Conservation (phyloP, 345 rosid species). For the Eucalyptus paniculata region DNA sequence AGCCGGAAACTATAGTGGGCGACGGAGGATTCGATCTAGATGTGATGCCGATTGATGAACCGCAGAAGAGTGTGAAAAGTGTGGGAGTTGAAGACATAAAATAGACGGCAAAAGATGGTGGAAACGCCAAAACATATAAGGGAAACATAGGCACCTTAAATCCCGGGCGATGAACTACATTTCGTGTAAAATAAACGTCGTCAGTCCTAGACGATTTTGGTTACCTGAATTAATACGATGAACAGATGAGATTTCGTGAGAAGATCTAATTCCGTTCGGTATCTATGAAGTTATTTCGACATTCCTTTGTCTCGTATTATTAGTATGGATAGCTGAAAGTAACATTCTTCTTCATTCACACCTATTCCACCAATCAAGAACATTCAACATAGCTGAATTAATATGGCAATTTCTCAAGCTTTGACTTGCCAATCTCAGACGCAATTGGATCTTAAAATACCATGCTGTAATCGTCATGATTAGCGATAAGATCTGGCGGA, state of each 20-base stretch:
- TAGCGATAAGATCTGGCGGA: neutral
- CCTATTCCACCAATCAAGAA: neutral
- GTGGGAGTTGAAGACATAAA: neutral
- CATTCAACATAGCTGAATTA: neutral
- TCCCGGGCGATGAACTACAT: neutral
- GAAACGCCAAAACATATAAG: neutral
- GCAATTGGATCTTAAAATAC: neutral
- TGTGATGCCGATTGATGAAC: neutral
- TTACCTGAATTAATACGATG: neutral
- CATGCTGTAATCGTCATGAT: neutral
- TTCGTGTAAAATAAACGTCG: neutral
- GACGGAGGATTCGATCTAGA: neutral
- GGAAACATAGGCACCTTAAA: neutral
- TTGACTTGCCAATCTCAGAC: neutral
- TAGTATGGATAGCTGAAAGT: neutral
- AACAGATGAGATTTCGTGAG: neutral
- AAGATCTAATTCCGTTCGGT: neutral
- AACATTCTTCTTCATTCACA: neutral
- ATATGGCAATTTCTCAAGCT: neutral
- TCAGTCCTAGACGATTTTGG: neutral
- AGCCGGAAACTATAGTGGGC: neutral
- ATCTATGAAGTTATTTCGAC: neutral
- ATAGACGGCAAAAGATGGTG: neutral
- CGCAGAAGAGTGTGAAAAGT: neutral
- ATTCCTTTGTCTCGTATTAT: neutral